Evolutionary conservation across 2,329 filamentous ascomycete species (phyloP).

Genomic region (Pleoardoris graminearum): DNA sequence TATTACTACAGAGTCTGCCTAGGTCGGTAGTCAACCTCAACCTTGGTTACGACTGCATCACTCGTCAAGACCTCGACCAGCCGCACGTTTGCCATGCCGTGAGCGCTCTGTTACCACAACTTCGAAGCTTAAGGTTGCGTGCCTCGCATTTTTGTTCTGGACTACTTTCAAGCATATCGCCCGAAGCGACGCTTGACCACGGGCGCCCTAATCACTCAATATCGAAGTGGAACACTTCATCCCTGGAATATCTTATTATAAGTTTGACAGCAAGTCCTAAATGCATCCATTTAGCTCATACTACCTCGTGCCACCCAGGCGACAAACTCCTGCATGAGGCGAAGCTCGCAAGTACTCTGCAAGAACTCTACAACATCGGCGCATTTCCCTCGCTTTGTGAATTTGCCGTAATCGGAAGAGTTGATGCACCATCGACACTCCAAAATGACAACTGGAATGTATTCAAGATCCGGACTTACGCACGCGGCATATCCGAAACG

Average conservation of each 20-base stretch:
- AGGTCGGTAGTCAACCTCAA: constrained; percentile 14
- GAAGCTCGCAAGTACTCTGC: constrained; percentile 8
- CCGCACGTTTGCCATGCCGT: constrained; percentile 18
- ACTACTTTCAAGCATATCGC: constrained; percentile 9
- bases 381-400: constrained; percentile 14
- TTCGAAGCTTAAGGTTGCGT: constrained; percentile 14
- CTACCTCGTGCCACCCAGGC: constrained; percentile 10
- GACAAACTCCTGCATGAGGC: constrained; percentile 7
- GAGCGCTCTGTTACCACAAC: constrained; percentile 13
- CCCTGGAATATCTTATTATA: constrained; percentile 14
- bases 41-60: constrained; percentile 14
- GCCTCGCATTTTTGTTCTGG: constrained; percentile 16
- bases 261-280: constrained; percentile 8
- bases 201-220: not conserved
- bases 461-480: constrained; percentile 14
- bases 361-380: constrained; percentile 9
- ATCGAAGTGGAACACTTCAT: constrained; percentile 2
- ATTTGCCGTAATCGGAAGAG: constrained; percentile 16
- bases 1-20: constrained; percentile 14
- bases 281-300: not conserved
- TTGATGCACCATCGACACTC: constrained; percentile 5
- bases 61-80: constrained; percentile 5
- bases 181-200: constrained; percentile 9
- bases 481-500: constrained; percentile 2
- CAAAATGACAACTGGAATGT: constrained; percentile 18